These are phyloP conservation scores for Trichoderma simmonsii DNA, from an alignment of 2,329 filamentous ascomycete species.

Conservation along the genomic window DNA sequence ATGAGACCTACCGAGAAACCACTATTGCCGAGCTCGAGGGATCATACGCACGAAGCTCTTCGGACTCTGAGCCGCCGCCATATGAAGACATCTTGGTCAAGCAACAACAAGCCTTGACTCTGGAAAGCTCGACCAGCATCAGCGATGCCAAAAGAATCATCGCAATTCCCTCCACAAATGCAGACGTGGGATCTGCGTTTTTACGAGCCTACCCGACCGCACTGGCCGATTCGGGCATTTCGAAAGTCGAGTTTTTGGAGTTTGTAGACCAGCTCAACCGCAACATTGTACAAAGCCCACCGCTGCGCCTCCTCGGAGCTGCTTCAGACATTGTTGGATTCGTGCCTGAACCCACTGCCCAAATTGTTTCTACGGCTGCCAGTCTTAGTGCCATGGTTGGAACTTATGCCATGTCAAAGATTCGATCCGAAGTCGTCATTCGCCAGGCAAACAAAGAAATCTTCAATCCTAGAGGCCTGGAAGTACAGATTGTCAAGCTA, in stretches of 20 bases:
- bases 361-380: neutral
- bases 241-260: neutral
- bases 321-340: neutral
- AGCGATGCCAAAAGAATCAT: neutral
- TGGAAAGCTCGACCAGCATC: neutral
- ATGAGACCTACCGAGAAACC: neutral
- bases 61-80: neutral
- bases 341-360: neutral
- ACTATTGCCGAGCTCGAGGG: neutral
- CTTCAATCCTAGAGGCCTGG: neutral
- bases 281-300: neutral
- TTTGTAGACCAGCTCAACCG: constrained; percentile 4
- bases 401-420: constrained; percentile 1
- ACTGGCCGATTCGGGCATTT: neutral
- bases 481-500: neutral
- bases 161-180: neutral
- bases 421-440: neutral
- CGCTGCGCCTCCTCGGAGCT: neutral
- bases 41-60: neutral
- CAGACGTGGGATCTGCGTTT: neutral
- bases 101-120: neutral
- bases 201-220: neutral
- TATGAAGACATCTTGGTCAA: neutral
- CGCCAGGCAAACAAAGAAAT: neutral
- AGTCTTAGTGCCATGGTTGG: neutral